Evolutionary conservation across 495 filamentous ascomycete species (phyloP), one percentile per base, ranked within the genome.

Genomic region (Arthonia radiata): DNA sequence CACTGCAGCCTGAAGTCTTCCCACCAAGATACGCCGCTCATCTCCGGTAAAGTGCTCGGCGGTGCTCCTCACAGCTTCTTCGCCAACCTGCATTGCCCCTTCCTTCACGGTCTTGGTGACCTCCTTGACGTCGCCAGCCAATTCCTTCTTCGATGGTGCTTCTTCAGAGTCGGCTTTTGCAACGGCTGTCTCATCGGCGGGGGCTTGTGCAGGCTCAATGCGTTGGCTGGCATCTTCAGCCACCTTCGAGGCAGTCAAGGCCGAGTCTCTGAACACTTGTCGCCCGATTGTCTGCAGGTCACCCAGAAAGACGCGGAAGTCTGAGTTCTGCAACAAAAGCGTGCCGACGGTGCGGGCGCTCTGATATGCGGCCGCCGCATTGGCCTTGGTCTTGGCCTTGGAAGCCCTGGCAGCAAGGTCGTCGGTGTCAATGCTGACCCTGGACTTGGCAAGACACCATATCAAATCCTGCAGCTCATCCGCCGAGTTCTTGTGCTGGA

Each of bases 381-480:
- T 74, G 15, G 77, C 78, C 36, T 64, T 71, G 2, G 64, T 57
- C 44, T 64, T 76, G n/a, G 61, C 61, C 31, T 53, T 59, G 28
- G 54, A 49, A 2, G 71, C 78, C 18, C 61, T 56, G 18, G 57
- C 50, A 2, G 61, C 59, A 28, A 89, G 41, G 29, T 78, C 59
- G 11, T 60, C 57, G 2, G 63, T 52, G 41, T 92, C 73, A 2
- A 92, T 38, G 6, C 61, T 59, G 15, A 81, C 52, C 15, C 60
- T 60, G 11, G 76, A 68, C 38, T 71, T 73, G 28, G 70, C 48
- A 28, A 89, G 47, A 38, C 64, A 81, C 81, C 82, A 94, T 25
- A 91, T 53, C 33, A 92, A 75, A 33, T 92, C 76, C 46, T 94
- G 83, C 22, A 92, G 58, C 39, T 86, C 67, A 48, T 92, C 80